A percentile compares a stretch with the other conserved stretches of the same genome.
These are phyloP conservation scores for Geranium incanum DNA, from an alignment of 441 rosid species.

Conservation along the genomic window DNA sequence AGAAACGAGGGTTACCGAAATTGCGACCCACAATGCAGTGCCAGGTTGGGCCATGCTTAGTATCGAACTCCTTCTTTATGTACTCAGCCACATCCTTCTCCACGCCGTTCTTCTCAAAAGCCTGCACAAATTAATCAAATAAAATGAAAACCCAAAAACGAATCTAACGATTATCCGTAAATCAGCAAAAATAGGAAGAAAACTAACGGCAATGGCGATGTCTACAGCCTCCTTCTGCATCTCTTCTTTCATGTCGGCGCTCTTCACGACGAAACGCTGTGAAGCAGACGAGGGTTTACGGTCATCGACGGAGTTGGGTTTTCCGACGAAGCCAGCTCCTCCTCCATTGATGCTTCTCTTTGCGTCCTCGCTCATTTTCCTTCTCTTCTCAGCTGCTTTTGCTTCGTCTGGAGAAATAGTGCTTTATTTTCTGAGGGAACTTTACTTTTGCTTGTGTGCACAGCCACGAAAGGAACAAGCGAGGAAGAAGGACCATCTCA, in stretches of 20 bases:
- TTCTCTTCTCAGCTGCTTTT: not conserved
- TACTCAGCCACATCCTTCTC: slow-evolving; percentile 98
- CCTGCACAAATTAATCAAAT: slow-evolving; percentile 35
- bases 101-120: slow-evolving; percentile 66
- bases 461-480: no score
- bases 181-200: not conserved
- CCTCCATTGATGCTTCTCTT: slow-evolving; percentile 37
- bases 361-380: slow-evolving; percentile 25
- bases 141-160: slow-evolving; percentile 14
- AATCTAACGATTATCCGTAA: slow-evolving; percentile 6
- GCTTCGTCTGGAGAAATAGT: not conserved
- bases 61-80: slow-evolving; percentile 95
- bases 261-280: slow-evolving; percentile 53
- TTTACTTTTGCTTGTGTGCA: no score
- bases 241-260: slow-evolving; percentile 97
- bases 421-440: no score
- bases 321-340: slow-evolving; percentile 21
- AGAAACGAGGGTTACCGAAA: slow-evolving; percentile 52
- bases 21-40: slow-evolving; percentile 99
- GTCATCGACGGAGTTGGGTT: slow-evolving; percentile 42
- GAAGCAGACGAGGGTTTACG: slow-evolving; percentile 36
- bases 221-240: slow-evolving; percentile 90
- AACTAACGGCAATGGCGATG: slow-evolving; percentile 59
- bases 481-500: no score
- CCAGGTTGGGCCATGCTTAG: slow-evolving; percentile 93